Conservation (phyloP, 306 rosid species). For the barrel medic (Medicago truncatula) region DNA sequence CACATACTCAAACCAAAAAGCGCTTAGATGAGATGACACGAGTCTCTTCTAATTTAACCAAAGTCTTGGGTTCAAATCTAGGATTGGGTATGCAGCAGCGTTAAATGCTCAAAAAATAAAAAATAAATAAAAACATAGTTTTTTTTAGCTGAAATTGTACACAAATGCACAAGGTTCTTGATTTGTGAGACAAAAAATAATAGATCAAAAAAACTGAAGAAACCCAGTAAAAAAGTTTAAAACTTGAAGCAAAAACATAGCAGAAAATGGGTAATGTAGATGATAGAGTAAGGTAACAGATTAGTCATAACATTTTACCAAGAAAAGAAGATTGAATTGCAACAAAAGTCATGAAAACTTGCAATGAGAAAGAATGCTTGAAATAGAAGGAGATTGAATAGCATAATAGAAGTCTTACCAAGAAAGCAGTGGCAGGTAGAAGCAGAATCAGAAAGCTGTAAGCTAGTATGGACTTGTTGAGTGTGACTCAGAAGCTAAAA, state of each 20-base stretch:
- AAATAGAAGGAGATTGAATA: background rate
- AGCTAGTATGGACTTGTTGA: conserved; percentile 13
- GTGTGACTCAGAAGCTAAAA: conserved; percentile 14
- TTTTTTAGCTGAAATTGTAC: too few relatives aligned
- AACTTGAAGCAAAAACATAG: conserved; percentile 41
- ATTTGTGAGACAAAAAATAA: conserved; percentile 16
- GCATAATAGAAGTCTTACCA: conserved; percentile 8
- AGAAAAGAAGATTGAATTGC: conserved; percentile 7
- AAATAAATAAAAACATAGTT: background rate
- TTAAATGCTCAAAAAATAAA: background rate
- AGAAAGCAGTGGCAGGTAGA: conserved; percentile 14
- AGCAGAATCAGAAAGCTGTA: background rate
- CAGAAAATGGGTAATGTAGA: conserved; percentile 51
- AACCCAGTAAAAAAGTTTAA: conserved; percentile 9
- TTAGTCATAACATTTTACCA: conserved; percentile 19
- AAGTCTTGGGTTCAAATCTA: too few relatives aligned
- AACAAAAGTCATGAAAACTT: background rate
- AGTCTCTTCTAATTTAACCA: too few relatives aligned
- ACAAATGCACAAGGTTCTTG: conserved; percentile 33
- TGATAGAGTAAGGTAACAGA: conserved; percentile 25
- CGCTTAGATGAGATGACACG: too few relatives aligned
- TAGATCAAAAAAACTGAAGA: conserved; percentile 56
- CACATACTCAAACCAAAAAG: too few relatives aligned
- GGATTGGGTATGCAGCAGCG: too few relatives aligned
- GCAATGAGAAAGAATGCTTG: conserved; percentile 24